Conservation (phyloP, 2,329 filamentous ascomycete genomes). For the Lachnellula occidentalis region DNA sequence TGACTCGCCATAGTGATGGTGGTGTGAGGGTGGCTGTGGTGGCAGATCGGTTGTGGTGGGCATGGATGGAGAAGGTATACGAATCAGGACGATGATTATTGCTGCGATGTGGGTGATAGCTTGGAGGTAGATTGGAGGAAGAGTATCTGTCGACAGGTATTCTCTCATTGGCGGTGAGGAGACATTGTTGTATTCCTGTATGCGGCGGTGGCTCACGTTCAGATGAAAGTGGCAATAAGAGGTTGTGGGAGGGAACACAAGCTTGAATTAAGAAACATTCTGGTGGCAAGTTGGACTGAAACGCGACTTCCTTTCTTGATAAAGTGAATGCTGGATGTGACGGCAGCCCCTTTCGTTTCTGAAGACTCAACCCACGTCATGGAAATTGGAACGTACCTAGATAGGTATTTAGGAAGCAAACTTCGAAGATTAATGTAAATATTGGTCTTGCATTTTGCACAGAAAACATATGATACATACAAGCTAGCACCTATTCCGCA, state of each 20-base stretch:
- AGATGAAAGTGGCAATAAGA: not conserved
- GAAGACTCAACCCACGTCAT: not conserved
- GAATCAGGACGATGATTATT: not conserved
- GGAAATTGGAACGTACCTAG: not conserved
- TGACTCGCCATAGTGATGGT: not conserved
- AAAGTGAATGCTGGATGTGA: not conserved
- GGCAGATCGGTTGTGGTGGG: no score
- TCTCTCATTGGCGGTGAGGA: no score
- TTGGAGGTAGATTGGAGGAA: not conserved
- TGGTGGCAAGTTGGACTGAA: not conserved
- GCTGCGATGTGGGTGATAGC: not conserved
- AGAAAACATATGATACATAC: constrained; percentile 23
- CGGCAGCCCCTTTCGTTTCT: not conserved
- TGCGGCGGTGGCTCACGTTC: not conserved
- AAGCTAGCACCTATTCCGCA: constrained; percentile 15
- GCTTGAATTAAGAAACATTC: not conserved
- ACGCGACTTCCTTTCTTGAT: not conserved
- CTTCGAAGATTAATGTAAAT: not conserved
- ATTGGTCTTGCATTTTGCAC: not conserved
- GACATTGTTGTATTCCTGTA: no score
- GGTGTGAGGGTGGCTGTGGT: no score
- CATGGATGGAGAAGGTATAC: not conserved
- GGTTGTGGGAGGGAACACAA: not conserved
- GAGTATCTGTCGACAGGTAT: no score
- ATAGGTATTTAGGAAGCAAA: not conserved